Conservation (phyloP, 768 basidiomycete genomes). For the Russula brevipes region DNA sequence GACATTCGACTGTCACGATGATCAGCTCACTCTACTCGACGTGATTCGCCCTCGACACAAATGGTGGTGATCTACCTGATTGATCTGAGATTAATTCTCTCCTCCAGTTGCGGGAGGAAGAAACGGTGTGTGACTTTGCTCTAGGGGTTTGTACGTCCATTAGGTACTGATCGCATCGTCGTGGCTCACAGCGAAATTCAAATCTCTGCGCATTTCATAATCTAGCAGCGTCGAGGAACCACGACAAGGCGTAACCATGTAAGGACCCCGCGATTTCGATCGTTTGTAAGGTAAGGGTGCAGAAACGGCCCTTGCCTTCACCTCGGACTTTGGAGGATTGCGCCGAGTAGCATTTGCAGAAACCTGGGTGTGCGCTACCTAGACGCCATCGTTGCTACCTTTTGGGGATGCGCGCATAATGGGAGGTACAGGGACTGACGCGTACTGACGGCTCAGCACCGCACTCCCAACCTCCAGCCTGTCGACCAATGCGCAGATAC, state of each 20-base stretch:
- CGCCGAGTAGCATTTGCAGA: not conserved
- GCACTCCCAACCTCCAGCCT: not conserved
- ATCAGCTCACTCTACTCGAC: too few relatives aligned
- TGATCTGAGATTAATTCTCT: too few relatives aligned
- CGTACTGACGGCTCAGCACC: not conserved
- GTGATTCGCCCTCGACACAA: too few relatives aligned
- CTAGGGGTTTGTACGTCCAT: too few relatives aligned
- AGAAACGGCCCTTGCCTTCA: not conserved
- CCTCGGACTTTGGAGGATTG: not conserved
- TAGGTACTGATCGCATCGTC: too few relatives aligned
- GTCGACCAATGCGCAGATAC: not conserved
- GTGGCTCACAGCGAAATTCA: too few relatives aligned
- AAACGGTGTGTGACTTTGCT: too few relatives aligned
- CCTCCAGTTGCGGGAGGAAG: too few relatives aligned
- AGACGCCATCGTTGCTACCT: not conserved
- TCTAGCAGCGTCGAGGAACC: slow-evolving; percentile 13
- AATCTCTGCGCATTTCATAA: too few relatives aligned
- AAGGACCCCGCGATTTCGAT: not conserved
- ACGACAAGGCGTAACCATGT: slow-evolving; percentile 2
- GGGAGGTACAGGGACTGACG: not conserved
- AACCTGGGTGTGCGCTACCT: not conserved
- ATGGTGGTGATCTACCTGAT: too few relatives aligned
- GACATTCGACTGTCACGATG: too few relatives aligned
- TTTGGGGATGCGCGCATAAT: not conserved
- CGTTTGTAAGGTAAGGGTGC: not conserved